These are phyloP conservation scores for Phytophthora boehmeriae DNA, from an alignment of 352 stramenopile species.

Conservation along the genomic window DNA sequence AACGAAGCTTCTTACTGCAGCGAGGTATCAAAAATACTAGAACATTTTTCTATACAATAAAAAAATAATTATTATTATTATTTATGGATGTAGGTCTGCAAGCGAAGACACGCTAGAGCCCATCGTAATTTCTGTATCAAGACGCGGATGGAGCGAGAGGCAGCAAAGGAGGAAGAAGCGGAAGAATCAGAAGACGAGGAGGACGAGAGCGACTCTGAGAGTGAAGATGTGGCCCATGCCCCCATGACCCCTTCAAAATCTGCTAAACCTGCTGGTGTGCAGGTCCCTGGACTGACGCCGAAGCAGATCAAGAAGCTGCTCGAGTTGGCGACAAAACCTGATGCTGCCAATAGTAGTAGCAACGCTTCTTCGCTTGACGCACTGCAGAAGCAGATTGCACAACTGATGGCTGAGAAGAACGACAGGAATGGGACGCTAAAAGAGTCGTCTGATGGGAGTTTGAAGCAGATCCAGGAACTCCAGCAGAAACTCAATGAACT, in stretches of 20 bases:
- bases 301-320: conserved; percentile 76
- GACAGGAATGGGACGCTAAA: conserved; percentile 26
- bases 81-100: conserved; percentile 51
- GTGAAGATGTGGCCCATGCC: conserved; percentile 46
- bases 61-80: conserved; percentile 2
- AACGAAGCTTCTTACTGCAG: conserved; percentile 72
- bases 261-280: conserved; percentile 30
- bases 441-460: conserved; percentile 48
- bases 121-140: conserved; percentile 79
- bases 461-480: conserved; percentile 78
- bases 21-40: conserved; percentile 39
- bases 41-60: not conserved
- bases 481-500: conserved; percentile 78
- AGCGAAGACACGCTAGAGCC: conserved; percentile 68
- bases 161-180: conserved; percentile 54
- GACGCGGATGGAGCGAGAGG: conserved; percentile 68
- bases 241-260: conserved; percentile 22
- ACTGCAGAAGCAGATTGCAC: conserved; percentile 75
- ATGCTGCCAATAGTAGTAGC: conserved; percentile 45
- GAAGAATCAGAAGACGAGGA: conserved; percentile 50
- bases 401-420: conserved; percentile 62
- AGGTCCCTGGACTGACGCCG: conserved; percentile 59
- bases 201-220: conserved; percentile 79
- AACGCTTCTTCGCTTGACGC: conserved; percentile 50
- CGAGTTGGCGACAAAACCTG: conserved; percentile 61